phyloP scores from a whole-genome alignment of 2,329 filamentous ascomycete genomes.

The Atkinsonella hypoxylon region DNA sequence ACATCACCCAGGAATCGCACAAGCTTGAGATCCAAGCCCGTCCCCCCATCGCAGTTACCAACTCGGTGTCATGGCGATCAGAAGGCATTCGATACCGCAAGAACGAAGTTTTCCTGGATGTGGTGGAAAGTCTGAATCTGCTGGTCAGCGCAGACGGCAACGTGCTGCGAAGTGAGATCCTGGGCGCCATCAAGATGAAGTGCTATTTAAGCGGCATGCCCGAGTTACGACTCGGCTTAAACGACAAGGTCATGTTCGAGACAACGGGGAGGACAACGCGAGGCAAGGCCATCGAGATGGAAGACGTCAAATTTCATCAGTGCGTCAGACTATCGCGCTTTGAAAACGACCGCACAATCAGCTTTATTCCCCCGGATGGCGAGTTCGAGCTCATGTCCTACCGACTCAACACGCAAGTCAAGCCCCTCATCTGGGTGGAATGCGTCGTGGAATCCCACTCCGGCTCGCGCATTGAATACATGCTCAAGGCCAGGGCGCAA shows the following conservation, averaged over 20 bases:
- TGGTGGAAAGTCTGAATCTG: constrained; percentile 91
- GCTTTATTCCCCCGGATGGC: constrained; percentile 95
- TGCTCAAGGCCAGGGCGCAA: constrained; percentile 95
- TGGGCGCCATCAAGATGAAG: constrained; percentile 98
- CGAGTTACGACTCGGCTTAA: constrained; percentile 82
- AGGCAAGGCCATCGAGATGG: constrained; percentile 98
- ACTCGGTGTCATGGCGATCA: constrained; percentile 94
- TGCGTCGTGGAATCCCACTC: constrained; percentile 95
- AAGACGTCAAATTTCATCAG: constrained; percentile 99
- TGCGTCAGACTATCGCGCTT: constrained; percentile 92
- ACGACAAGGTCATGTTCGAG: constrained; percentile 99
- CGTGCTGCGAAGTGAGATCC: constrained; percentile 87
- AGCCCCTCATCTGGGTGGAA: constrained; percentile 97
- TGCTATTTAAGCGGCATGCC: constrained; percentile 98
- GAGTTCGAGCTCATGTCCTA: constrained; percentile 99
- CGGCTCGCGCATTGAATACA: constrained; percentile 92
- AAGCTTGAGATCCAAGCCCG: constrained; percentile 95
- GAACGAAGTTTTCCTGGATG: constrained; percentile 98
- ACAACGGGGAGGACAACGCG: constrained; percentile 87
- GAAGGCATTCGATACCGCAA: constrained; percentile 98
- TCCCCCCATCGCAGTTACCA: constrained; percentile 94
- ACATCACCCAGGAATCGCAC: constrained; percentile 98
- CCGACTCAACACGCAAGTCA: constrained; percentile 95
- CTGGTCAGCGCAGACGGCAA: constrained; percentile 91
- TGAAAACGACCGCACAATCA: constrained; percentile 97